Evolutionary conservation across 768 basidiomycete species (phyloP).

Genomic region (Clitopilus passeckerianus): DNA sequence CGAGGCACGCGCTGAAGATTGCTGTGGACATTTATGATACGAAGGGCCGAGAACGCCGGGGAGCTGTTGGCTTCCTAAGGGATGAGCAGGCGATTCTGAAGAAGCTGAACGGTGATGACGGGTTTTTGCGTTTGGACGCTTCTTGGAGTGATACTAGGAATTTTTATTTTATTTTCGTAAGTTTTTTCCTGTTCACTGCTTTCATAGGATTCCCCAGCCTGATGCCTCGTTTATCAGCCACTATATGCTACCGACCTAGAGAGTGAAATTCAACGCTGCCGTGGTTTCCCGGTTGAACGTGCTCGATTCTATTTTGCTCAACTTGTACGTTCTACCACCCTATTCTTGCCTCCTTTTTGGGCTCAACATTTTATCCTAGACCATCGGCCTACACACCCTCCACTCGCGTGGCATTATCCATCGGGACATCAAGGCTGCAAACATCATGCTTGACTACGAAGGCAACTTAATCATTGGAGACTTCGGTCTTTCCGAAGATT

Average conservation of each 20-base stretch:
- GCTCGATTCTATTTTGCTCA: conserved; percentile 30
- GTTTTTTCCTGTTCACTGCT: background rate
- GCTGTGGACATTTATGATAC: background rate
- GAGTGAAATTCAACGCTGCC: conserved; percentile 21
- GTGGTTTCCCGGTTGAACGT: conserved; percentile 13
- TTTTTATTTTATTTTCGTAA: conserved; percentile 9
- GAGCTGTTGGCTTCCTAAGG: background rate
- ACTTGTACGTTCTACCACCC: conserved; percentile 17
- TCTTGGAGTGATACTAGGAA: conserved; percentile 9
- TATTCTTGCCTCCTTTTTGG: background rate
- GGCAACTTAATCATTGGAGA: conserved; percentile 27
- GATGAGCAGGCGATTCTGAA: conserved; percentile 8
- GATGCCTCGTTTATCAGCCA: conserved; percentile 10
- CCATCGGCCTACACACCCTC: conserved; percentile 23
- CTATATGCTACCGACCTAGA: conserved; percentile 24
- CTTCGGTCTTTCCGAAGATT: conserved; percentile 26
- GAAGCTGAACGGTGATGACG: background rate
- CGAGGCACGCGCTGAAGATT: conserved; percentile 10
- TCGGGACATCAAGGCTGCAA: conserved; percentile 27
- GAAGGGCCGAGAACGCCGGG: background rate
- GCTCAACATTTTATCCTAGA: conserved; percentile 10
- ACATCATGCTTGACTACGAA: conserved; percentile 23
- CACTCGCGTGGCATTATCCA: conserved; percentile 27
- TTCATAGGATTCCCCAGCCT: background rate
- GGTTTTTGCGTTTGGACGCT: conserved; percentile 7